Base-by-base conservation (phyloP, 305 asterid species). In the Fraxinus albicans region DNA sequence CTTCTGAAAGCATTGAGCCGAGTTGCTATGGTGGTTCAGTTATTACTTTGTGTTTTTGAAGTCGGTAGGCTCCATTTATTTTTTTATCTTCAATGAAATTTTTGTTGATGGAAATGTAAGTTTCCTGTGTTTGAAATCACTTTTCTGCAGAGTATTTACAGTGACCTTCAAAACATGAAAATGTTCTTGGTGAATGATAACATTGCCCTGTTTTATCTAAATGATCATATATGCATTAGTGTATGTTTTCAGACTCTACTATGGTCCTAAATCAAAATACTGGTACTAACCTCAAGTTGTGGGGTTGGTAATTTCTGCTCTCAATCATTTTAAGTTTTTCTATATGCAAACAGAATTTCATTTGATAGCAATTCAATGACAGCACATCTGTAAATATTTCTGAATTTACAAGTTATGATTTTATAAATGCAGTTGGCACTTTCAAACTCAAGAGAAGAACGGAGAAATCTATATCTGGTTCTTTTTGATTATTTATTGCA, bases 391-490 rank as follows among this genome's bases (percentile, higher is more conserved):
- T 73, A 79, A 42, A 27, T 63, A 38, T 77, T 85, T 70, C 80
- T 79, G 40, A 84, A 77, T 65, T 80, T 86, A 67, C 75, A 77
- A 60, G 81, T 84, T 81, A 36, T 84, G 63, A 77, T 87, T 83
- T 84, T 21, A 63, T 65, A 77, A 85, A 83, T 88, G 90, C 97
- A 97, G 99, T 87, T 95, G 80, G 96, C 94, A 87, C 94, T 90
- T 81, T 94, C 98, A 72, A 94, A 92, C 86, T 95, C 99, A 8
- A 91, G 97, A 89, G 98, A 95, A 86, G 97, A 94, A 83, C 88
- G 99, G 87, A 90, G 91, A 86, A 95, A 95, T 91, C 89, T 97
- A 73, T 95, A 93, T 90, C 90, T 95, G 92, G 99, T 95, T 89
- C 97, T 97, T 78, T 97, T 97, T 73, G 99, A 97, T 88, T 95